phyloP scores from a whole-genome alignment of 805 yeast species.

The Candida odintsovae region DNA sequence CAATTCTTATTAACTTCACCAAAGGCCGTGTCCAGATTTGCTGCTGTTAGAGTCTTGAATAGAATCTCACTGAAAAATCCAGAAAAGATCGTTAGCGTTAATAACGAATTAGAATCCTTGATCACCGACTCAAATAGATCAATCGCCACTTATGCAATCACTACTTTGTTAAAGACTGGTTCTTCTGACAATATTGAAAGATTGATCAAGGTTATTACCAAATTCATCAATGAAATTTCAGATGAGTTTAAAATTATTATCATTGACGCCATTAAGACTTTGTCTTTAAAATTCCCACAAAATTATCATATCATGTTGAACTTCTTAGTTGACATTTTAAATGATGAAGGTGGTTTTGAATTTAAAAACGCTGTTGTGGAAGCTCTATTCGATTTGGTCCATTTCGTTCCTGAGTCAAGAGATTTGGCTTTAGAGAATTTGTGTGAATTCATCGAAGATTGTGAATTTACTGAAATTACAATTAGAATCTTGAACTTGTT shows the following conservation, averaged over 20 bases:
- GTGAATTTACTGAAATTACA: conserved; percentile 90
- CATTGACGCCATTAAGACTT: conserved; percentile 88
- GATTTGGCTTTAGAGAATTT: conserved; percentile 79
- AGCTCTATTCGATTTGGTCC: conserved; percentile 87
- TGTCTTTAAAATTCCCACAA: conserved; percentile 89
- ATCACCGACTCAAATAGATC: conserved; percentile 88
- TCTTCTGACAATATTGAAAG: conserved; percentile 86
- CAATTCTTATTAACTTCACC: conserved; percentile 81
- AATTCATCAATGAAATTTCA: conserved; percentile 86
- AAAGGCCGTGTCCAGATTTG: conserved; percentile 82
- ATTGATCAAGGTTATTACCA: conserved; percentile 78
- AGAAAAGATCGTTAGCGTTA: conserved; percentile 71
- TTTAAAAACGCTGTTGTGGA: conserved; percentile 88
- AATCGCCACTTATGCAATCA: conserved; percentile 93
- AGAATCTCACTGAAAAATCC: conserved; percentile 79
- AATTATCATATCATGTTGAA: conserved; percentile 78
- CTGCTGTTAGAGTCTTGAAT: conserved; percentile 88
- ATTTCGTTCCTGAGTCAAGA: conserved; percentile 77
- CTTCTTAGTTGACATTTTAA: conserved; percentile 76
- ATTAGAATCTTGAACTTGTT: conserved; percentile 88
- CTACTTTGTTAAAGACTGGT: conserved; percentile 92
- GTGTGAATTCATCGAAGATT: conserved; percentile 97
- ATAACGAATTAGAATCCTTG: conserved; percentile 77
- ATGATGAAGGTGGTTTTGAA: conserved; percentile 85
- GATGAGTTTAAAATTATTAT: conserved; percentile 95